phyloP scores from a whole-genome alignment of 331 rosid species.

The Cydonia oblonga region DNA sequence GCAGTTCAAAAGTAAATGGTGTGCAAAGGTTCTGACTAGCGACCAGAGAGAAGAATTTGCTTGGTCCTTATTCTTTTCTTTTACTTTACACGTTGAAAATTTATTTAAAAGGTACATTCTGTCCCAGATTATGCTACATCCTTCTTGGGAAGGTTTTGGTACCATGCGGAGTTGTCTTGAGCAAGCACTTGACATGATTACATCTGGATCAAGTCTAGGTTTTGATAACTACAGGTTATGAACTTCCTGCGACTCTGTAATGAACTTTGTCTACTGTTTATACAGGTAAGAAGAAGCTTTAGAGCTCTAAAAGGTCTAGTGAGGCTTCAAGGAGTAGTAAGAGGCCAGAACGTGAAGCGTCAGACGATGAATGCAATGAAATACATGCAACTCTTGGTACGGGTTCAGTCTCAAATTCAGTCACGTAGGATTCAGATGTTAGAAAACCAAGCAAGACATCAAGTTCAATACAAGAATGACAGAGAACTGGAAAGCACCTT shows the following conservation, averaged over 20 bases:
- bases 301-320: slow-evolving; percentile 86
- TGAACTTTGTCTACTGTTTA: slow-evolving; percentile 1
- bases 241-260: background rate
- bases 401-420: slow-evolving; percentile 92
- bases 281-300: slow-evolving; percentile 83
- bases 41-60: background rate
- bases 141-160: background rate
- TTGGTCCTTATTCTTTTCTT: background rate
- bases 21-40: background rate
- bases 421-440: slow-evolving; percentile 85
- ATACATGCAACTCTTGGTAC: slow-evolving; percentile 85
- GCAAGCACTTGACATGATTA: background rate
- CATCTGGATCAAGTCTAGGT: background rate
- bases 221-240: background rate
- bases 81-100: background rate
- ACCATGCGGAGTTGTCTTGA: background rate
- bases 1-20: background rate
- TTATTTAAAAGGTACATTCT: background rate
- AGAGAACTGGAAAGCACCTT: slow-evolving; percentile 52
- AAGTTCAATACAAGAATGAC: slow-evolving; percentile 58
- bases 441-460: slow-evolving; percentile 71
- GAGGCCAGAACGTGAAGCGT: slow-evolving; percentile 89
- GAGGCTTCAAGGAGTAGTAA: slow-evolving; percentile 90
- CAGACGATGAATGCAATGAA: slow-evolving; percentile 88
- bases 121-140: background rate